Percentiles rank a stretch among this genome's conserved stretches.
Evolutionary conservation across 306 rosid species (phyloP).

Genomic region (Potentilla sterilis): DNA sequence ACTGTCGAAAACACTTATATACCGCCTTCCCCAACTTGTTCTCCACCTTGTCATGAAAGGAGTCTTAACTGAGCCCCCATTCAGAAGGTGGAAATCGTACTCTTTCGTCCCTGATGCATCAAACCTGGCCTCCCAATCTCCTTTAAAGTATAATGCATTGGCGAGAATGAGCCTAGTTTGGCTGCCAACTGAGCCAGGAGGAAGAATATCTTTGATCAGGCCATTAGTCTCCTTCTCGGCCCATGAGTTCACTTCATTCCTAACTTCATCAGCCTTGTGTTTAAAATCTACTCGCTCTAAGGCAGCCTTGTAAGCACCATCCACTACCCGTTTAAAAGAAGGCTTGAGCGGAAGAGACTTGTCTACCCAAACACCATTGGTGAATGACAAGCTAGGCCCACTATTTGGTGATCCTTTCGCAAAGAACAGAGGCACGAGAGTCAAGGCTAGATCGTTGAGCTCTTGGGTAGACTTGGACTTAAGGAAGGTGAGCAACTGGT

Average conservation of each 20-base stretch:
- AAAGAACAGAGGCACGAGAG: background rate
- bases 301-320: background rate
- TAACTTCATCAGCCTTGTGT: slow-evolving; percentile 7
- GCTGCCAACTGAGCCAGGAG: background rate
- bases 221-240: slow-evolving; percentile 26
- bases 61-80: background rate
- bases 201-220: background rate
- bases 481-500: slow-evolving; percentile 5
- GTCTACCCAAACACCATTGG: slow-evolving; percentile 2
- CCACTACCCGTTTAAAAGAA: slow-evolving; percentile 12
- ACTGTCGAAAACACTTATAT: background rate
- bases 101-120: background rate
- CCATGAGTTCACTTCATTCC: slow-evolving; percentile 30
- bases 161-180: slow-evolving; percentile 10
- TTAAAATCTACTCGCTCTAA: background rate
- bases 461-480: background rate
- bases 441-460: background rate
- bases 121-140: slow-evolving; percentile 15
- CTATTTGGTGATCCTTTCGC: background rate
- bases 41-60: slow-evolving; percentile 17
- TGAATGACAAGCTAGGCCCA: background rate
- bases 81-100: slow-evolving; percentile 7
- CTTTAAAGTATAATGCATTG: slow-evolving; percentile 29
- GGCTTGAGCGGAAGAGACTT: background rate
- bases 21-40: background rate